Percentiles rank a stretch among this genome's conserved stretches.
Conservation (phyloP, 1,284 basidiomycete genomes). For the Waitea zeae region DNA sequence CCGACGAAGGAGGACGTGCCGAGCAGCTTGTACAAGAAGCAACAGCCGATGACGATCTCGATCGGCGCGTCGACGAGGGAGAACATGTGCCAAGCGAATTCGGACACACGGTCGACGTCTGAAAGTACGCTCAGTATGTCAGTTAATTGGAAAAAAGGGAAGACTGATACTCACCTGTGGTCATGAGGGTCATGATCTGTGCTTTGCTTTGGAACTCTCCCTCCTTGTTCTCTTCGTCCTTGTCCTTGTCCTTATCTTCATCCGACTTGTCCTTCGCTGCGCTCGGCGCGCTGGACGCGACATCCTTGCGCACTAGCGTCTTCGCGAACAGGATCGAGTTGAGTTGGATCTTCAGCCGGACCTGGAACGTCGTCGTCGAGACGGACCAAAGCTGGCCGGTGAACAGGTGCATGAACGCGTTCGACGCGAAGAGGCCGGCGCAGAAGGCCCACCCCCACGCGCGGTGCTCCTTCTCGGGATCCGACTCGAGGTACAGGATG, state of each 20-base stretch:
- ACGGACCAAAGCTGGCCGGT: slow-evolving; percentile 52
- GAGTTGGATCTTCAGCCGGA: slow-evolving; percentile 63
- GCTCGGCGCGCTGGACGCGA: slow-evolving; percentile 42
- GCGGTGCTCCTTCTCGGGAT: slow-evolving; percentile 29
- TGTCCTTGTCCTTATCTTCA: slow-evolving; percentile 11
- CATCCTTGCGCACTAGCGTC: slow-evolving; percentile 77
- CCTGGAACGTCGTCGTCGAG: slow-evolving; percentile 54
- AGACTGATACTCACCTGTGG: no score
- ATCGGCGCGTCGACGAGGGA: slow-evolving; percentile 69
- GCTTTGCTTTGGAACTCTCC: slow-evolving; percentile 78
- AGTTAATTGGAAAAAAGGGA: no score
- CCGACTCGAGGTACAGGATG: slow-evolving; percentile 57
- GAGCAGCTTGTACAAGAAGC: slow-evolving; percentile 7
- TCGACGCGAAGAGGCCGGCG: slow-evolving; percentile 49
- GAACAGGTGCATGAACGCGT: slow-evolving; percentile 35
- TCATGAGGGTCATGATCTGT: slow-evolving; percentile 80
- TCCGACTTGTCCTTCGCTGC: slow-evolving; percentile 11
- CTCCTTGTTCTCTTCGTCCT: slow-evolving; percentile 34
- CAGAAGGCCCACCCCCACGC: slow-evolving; percentile 65
- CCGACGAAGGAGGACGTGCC: slow-evolving; percentile 66
- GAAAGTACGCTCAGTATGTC: no score
- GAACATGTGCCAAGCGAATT: slow-evolving; percentile 71
- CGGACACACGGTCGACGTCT: slow-evolving; percentile 82
- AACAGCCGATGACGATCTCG: slow-evolving; percentile 46
- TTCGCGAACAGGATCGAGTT: slow-evolving; percentile 81